Conservation (phyloP, 768 basidiomycete species). For the Baorangia bicolor region DNA sequence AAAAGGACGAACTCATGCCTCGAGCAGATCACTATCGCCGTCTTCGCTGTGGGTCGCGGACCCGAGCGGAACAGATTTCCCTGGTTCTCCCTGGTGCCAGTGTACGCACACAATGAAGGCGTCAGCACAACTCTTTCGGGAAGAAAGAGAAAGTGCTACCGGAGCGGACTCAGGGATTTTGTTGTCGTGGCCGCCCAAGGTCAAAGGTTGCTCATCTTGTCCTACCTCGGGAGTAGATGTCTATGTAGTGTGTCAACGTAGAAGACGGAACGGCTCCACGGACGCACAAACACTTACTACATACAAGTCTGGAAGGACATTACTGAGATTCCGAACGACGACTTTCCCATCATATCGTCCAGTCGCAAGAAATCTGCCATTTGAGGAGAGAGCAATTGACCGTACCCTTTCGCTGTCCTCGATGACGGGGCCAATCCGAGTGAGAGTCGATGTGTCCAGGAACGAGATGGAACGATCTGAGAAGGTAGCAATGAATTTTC, state of each 20-base stretch:
- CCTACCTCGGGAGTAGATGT: no score
- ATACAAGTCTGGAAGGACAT: background rate
- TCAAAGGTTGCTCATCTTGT: no score
- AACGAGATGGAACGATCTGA: background rate
- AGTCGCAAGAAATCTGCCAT: background rate
- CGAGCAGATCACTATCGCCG: background rate
- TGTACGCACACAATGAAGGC: no score
- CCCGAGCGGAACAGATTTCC: no score
- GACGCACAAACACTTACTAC: background rate
- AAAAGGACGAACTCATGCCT: background rate
- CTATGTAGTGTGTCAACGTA: no score
- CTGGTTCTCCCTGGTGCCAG: no score
- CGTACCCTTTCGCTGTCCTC: background rate
- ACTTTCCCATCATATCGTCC: background rate
- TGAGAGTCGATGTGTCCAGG: background rate
- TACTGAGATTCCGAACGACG: background rate
- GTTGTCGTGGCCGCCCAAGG: no score
- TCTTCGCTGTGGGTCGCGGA: background rate
- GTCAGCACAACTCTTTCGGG: no score
- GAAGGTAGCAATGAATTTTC: background rate
- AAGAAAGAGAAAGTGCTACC: no score
- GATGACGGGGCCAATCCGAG: background rate
- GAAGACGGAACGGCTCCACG: no score
- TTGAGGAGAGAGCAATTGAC: background rate
- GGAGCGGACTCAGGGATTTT: no score